Evolutionary conservation across 1,284 basidiomycete species (phyloP), one percentile per base, ranked within the genome.

Genomic region (Sporisorium sorghi): DNA sequence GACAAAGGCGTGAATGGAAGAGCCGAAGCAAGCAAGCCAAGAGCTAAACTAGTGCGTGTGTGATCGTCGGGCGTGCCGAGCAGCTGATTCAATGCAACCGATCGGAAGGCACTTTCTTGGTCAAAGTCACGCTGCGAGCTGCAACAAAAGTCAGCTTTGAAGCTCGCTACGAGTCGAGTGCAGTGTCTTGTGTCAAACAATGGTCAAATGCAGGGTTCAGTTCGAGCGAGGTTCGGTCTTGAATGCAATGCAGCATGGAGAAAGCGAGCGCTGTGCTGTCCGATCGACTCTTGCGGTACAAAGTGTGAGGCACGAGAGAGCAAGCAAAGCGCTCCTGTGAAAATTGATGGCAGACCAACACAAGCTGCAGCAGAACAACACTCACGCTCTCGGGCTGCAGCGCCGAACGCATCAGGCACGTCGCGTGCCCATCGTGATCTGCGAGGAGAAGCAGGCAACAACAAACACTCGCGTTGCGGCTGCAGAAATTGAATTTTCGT

Each of bases 181-280:
- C n/a, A 44, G 30, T 48, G 46, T 33, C 21, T 21, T 23, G 23
- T 8, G 17, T n/a, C n/a, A 48, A 33, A 19, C 28, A 21, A 33
- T 48, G 28, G 39, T 19, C 7, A 32, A 40, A 56, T 67, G 64
- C 58, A 68, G 58, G 58, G 54, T 68, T 67, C 54, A 42, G 30
- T 54, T 60, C 44, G 21, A 44, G 43, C n/a, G 26, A 8, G 47
- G 40, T 68, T 68, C 65, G 65, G 65, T 61, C 54, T 54, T 52
- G 65, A 15, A 49, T 62, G 54, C 54, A 61, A n/a, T n/a, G 21
- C 30, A 35, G n/a, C 55, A 24, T 68, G 65, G 58, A 68, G 54
- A 24, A 15, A 53, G 54, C 17, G 37, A 40, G 37, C 37, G 37
- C 37, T 40, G 37, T 40, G n/a, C 37, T 40, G 37, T 40, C 37